Conservation (phyloP, 225 moss, liverwort and hornwort species). For the Asterella californica region DNA sequence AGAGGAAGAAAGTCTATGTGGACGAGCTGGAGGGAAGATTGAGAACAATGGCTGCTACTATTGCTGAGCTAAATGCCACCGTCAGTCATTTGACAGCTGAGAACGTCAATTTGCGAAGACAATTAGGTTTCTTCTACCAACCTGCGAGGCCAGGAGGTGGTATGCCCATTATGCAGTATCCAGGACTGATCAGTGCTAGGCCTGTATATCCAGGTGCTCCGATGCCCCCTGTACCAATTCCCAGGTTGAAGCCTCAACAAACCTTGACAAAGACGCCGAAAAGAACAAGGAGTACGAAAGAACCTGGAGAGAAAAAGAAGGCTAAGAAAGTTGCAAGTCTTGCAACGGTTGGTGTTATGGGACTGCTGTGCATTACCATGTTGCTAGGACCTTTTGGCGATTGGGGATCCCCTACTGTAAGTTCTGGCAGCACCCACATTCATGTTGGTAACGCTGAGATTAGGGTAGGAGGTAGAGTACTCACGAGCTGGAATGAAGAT, state of each 20-base stretch:
- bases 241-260: conserved; percentile 50
- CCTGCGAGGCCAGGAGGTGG: conserved; percentile 37
- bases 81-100: conserved; percentile 59
- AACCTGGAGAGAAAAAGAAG: conserved; percentile 38
- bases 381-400: conserved; percentile 47
- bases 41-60: conserved; percentile 55
- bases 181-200: conserved; percentile 45
- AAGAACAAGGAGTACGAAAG: conserved; percentile 49
- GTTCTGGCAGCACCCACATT: conserved; percentile 21
- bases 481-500: conserved; percentile 47
- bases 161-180: conserved; percentile 47
- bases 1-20: conserved; percentile 60
- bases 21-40: conserved; percentile 62
- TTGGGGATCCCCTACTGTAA: conserved; percentile 17
- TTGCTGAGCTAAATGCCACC: conserved; percentile 60
- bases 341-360: conserved; percentile 51
- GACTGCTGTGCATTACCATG: conserved; percentile 60
- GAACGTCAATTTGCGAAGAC: conserved; percentile 61
- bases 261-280: conserved; percentile 39
- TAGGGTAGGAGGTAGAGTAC: conserved; percentile 42
- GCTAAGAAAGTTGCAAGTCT: conserved; percentile 54
- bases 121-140: conserved; percentile 58
- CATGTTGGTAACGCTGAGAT: conserved; percentile 28
- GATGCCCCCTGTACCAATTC: conserved; percentile 55
- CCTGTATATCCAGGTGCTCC: conserved; percentile 50